Percentiles rank a stretch among this genome's conserved stretches.
These are phyloP conservation scores for Picochlorum sp. DNA, from an alignment of 139 green algal genomes.

Conservation along the genomic window DNA sequence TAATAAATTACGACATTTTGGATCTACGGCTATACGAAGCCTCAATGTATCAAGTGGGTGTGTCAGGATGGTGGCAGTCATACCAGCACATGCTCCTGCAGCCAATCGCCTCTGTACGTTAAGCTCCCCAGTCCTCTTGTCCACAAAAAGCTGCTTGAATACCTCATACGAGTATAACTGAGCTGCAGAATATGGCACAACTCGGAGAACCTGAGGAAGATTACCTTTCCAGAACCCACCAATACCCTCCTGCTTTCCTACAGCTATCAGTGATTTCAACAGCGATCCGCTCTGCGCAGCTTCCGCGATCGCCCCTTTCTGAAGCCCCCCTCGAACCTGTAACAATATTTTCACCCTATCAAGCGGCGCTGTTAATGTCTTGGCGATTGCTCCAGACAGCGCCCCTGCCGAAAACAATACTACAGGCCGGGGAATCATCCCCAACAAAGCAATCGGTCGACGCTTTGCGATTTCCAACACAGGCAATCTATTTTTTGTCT, in stretches of 20 bases:
- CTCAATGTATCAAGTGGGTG: constrained; percentile 76
- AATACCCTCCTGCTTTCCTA: constrained; percentile 67
- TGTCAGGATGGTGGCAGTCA: constrained; percentile 62
- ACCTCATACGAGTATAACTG: constrained; percentile 66
- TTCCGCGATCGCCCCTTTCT: constrained; percentile 33
- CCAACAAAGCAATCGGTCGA: constrained; percentile 31
- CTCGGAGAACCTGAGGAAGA: constrained; percentile 61
- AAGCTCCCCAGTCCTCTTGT: constrained; percentile 35
- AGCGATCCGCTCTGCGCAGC: constrained; percentile 46
- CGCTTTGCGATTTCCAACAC: not conserved
- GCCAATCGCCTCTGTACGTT: constrained; percentile 48
- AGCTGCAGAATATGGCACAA: constrained; percentile 65
- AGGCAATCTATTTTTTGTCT: not conserved
- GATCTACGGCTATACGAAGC: constrained; percentile 69
- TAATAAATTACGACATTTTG: constrained; percentile 36
- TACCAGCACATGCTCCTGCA: constrained; percentile 60
- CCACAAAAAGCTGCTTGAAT: constrained; percentile 50
- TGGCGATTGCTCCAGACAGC: constrained; percentile 64
- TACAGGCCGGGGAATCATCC: constrained; percentile 37
- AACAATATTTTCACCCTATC: constrained; percentile 74
- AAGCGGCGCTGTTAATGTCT: constrained; percentile 71
- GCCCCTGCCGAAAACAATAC: constrained; percentile 70
- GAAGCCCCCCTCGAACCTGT: constrained; percentile 45
- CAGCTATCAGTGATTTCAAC: constrained; percentile 53
- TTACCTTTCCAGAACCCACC: constrained; percentile 78